A percentile compares a stretch with the other conserved stretches of the same genome.
These are phyloP conservation scores for Xylaria sp. DNA, from an alignment of 2,329 filamentous ascomycete species.

Conservation along the genomic window DNA sequence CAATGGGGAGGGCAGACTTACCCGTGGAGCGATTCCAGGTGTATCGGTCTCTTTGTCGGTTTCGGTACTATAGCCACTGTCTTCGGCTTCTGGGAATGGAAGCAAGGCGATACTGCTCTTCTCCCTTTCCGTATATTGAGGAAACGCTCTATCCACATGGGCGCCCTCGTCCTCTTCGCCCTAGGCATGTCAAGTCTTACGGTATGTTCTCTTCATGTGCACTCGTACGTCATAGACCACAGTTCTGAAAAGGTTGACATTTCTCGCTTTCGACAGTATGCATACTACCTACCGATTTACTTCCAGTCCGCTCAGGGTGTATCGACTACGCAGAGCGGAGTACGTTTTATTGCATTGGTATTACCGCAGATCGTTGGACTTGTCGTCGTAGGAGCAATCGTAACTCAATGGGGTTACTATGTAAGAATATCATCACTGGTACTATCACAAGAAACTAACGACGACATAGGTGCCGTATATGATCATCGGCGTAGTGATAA, in stretches of 20 bases:
- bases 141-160: conserved; percentile 33
- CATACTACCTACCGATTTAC: conserved; percentile 35
- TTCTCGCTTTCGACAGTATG: conserved; percentile 23
- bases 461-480: conserved; percentile 33
- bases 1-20: conserved; percentile 55
- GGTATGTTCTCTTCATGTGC: background rate
- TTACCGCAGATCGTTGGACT: conserved; percentile 23
- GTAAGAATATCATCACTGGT: conserved; percentile 22
- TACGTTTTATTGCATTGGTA: conserved; percentile 30
- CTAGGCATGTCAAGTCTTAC: conserved; percentile 19
- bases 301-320: conserved; percentile 35
- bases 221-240: background rate
- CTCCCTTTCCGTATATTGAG: conserved; percentile 31
- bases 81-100: conserved; percentile 22
- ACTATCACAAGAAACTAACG: background rate
- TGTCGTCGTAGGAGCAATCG: conserved; percentile 22
- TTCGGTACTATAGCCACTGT: conserved; percentile 8
- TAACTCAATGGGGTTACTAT: conserved; percentile 37
- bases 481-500: conserved; percentile 23
- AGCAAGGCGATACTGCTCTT: conserved; percentile 23
- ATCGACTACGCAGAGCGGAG: conserved; percentile 28
- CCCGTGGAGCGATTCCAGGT: conserved; percentile 42
- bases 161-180: conserved; percentile 13
- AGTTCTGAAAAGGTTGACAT: background rate
- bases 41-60: conserved; percentile 31